Percentiles rank a stretch among this genome's conserved stretches.
Conservation (phyloP, 78 protist genomes). For the Diacronema lutheri region DNA sequence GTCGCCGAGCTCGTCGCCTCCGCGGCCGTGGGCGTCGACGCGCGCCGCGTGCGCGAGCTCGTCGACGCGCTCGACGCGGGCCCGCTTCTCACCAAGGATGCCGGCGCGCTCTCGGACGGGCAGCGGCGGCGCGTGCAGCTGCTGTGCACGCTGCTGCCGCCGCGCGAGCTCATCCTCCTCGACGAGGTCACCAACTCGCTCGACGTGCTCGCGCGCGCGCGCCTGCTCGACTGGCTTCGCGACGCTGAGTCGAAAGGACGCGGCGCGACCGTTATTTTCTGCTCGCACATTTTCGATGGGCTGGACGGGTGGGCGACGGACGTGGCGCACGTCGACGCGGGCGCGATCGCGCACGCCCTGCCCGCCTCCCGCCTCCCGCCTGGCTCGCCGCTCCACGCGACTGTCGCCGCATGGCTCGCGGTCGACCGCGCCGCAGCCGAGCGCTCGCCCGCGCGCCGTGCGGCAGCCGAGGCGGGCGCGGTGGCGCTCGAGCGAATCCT, state of each 20-base stretch:
- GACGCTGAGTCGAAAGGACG: not conserved
- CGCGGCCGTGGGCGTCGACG: not conserved
- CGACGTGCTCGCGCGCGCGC: constrained; percentile 46
- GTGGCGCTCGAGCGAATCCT: too few relatives aligned
- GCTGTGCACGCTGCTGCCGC: constrained; percentile 22
- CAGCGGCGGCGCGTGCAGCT: constrained; percentile 60
- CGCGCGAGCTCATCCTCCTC: constrained; percentile 22
- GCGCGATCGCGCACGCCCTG: not conserved
- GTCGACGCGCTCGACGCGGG: not conserved
- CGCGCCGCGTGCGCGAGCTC: not conserved
- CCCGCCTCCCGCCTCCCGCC: not conserved
- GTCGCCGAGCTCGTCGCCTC: not conserved
- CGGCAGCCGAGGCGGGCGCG: too few relatives aligned
- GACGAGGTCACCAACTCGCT: constrained; percentile 64
- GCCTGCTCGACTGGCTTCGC: constrained; percentile 33
- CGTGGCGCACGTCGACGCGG: not conserved
- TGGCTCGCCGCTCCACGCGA: too few relatives aligned
- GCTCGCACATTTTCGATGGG: constrained; percentile 67
- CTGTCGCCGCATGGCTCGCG: too few relatives aligned
- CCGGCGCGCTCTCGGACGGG: constrained; percentile 36
- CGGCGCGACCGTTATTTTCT: constrained; percentile 28
- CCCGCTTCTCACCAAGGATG: not conserved
- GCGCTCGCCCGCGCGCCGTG: too few relatives aligned
- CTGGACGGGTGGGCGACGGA: constrained; percentile 58
- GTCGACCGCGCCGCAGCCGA: too few relatives aligned